phyloP scores from a whole-genome alignment of 2,329 filamentous ascomycete genomes.

The Ophiostoma piceae region DNA sequence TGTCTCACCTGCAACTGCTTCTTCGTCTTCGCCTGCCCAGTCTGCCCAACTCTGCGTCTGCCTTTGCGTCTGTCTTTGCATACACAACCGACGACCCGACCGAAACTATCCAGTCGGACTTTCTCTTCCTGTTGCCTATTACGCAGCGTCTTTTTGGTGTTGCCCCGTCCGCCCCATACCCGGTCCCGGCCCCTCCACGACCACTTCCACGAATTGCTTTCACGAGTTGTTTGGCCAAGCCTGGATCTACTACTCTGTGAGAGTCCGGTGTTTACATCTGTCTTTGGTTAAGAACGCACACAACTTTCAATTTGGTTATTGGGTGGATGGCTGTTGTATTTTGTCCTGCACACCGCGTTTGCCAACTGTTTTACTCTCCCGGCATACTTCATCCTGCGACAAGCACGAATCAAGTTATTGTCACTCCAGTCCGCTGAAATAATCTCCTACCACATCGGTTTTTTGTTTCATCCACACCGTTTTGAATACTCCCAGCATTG shows the following conservation, averaged over 20 bases:
- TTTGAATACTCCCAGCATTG: background rate
- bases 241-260: background rate
- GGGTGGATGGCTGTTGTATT: background rate
- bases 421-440: background rate
- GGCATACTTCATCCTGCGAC: background rate
- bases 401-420: background rate
- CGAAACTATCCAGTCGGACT: slow-evolving; percentile 2
- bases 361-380: background rate
- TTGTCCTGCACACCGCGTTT: background rate
- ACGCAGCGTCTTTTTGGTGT: slow-evolving; percentile 9
- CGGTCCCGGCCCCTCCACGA: slow-evolving; percentile 4
- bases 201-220: too few species aligned
- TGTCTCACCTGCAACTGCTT: background rate
- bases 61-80: background rate
- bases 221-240: slow-evolving; percentile 6
- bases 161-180: slow-evolving; percentile 3
- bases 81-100: background rate
- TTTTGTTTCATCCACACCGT: background rate
- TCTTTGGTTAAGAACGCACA: background rate
- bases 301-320: background rate
- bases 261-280: slow-evolving; percentile 5
- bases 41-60: background rate
- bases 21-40: background rate
- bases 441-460: background rate
- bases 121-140: background rate